These are phyloP conservation scores for Phragmites australis DNA, from an alignment of 176 grass and related monocot genomes.

Conservation along the genomic window DNA sequence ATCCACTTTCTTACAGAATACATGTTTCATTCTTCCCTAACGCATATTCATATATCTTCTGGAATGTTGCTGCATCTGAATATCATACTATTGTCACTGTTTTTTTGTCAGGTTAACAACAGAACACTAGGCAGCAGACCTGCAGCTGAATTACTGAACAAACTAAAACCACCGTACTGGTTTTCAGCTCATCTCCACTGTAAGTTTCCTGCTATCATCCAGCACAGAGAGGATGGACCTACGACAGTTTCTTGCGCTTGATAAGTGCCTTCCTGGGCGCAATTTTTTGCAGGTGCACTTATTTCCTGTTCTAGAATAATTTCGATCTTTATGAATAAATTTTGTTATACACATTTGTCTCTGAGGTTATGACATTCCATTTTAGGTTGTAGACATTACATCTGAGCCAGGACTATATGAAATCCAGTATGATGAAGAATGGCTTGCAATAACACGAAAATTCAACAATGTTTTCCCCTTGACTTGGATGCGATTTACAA, in stretches of 20 bases:
- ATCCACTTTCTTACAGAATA: not conserved
- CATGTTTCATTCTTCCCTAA: constrained; percentile 17
- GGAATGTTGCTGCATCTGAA: constrained; percentile 7
- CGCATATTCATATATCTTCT: constrained; percentile 6
- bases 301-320: not conserved
- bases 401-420: constrained; percentile 79
- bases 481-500: constrained; percentile 48
- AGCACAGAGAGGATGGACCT: constrained; percentile 65
- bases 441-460: constrained; percentile 88
- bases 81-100: constrained; percentile 7
- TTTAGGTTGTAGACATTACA: constrained; percentile 84
- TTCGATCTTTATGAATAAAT: constrained; percentile 13
- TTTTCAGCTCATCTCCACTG: constrained; percentile 87
- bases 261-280: constrained; percentile 75
- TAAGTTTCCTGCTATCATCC: constrained; percentile 75
- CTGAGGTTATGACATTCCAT: constrained; percentile 33
- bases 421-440: constrained; percentile 90
- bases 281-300: constrained; percentile 71
- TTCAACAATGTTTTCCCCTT: constrained; percentile 72
- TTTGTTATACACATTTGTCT: constrained; percentile 20
- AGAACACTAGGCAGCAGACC: constrained; percentile 71
- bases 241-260: constrained; percentile 80
- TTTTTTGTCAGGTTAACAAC: constrained; percentile 56
- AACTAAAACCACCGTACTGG: constrained; percentile 77
- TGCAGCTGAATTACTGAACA: constrained; percentile 79